phyloP scores from a whole-genome alignment of 2,329 filamentous ascomycete species.

The Aspergillus transmontanensis region DNA sequence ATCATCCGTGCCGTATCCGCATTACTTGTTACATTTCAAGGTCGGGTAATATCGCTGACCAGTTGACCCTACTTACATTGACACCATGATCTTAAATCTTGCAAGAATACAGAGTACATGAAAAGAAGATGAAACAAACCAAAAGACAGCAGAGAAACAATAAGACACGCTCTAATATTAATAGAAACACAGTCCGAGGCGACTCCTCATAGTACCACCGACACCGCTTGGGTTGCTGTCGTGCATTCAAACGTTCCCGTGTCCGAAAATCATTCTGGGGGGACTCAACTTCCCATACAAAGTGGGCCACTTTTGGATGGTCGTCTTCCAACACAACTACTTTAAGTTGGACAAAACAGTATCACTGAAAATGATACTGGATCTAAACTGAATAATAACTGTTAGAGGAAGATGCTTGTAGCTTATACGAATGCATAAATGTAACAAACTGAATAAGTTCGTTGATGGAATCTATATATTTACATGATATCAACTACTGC shows the following conservation, averaged over 20 bases:
- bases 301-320: slow-evolving; percentile 17
- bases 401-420: too few species aligned
- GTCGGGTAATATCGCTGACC: too few species aligned
- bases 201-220: slow-evolving; percentile 11
- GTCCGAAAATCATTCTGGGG: slow-evolving; percentile 20
- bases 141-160: too few species aligned
- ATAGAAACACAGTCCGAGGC: too few species aligned
- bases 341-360: not conserved
- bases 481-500: not conserved
- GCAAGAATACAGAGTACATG: not conserved
- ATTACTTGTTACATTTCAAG: not conserved
- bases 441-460: too few species aligned
- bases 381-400: too few species aligned
- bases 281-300: slow-evolving; percentile 20
- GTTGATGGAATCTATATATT: too few species aligned
- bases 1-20: not conserved
- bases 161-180: too few species aligned
- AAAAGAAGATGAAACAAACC: not conserved
- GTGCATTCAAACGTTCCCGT: slow-evolving; percentile 15
- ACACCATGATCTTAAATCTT: not conserved
- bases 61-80: not conserved
- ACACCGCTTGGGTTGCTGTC: not conserved
- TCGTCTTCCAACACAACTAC: too few species aligned
- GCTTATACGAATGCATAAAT: too few species aligned
- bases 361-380: not conserved